Base-by-base conservation (phyloP, 1,284 basidiomycete species). In the Pseudomicrostroma phylloplanum region DNA sequence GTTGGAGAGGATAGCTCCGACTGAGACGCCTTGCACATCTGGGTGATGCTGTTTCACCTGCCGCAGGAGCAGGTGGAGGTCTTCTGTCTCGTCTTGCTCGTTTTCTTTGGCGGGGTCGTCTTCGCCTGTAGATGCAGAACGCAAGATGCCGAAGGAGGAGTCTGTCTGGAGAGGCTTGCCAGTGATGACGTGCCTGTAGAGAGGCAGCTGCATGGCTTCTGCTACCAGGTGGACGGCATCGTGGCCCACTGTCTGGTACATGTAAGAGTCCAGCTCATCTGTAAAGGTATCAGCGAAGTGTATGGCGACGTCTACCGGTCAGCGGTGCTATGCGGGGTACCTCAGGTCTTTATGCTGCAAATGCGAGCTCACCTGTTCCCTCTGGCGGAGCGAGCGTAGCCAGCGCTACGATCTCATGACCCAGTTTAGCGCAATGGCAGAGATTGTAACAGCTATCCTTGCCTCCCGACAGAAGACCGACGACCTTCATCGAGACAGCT, bases 401-500 rank as follows among this genome's bases (percentile, higher is more conserved):
- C 19, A 93, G 86, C 1, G 92, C 92, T 1, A 94, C 83, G 40
- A 97, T 85, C 66, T 90, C 83, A 79, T 99, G 96, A 0, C 91
- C 89, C 76, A 96, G 90, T 63, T 85, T 84, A 46, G 86, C 82
- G 76, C 91, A 93, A 80, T 98, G 93, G 26, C 92, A 81, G 26
- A 98, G 85, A 76, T 96, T 97, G 84, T 89, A 98, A 83, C 92
- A 96, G 77, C 89, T 92, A 81, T 99, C 96, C 80, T 99, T 99
- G 53, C 96, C 96, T 40, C 96, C 96, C 60, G 92, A 96, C 56
- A 99, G 86, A 62, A 99, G 83, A 1, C 90, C 94, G 70, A 97
- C 88, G 79, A 94, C 92, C 82, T 92, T 93, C 92, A 96, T 94
- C n/a, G n/a, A n/a, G n/a, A n/a, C n/a, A n/a, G n/a, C n/a, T n/a